Conservation (phyloP, 2,329 filamentous ascomycete genomes). For the Talaromyces sp. region DNA sequence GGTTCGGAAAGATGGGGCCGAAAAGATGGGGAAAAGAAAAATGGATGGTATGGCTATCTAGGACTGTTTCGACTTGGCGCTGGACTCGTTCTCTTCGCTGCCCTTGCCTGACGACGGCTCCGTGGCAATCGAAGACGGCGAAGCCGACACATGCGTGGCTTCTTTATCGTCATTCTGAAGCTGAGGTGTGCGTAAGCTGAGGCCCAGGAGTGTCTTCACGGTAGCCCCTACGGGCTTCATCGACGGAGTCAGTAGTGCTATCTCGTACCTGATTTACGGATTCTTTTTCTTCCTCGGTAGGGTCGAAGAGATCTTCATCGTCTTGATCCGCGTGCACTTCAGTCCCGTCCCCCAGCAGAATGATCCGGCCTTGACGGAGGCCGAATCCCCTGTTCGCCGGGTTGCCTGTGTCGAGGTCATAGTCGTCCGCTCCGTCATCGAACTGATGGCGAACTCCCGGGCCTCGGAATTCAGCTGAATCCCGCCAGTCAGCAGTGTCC, state of each 20-base stretch:
- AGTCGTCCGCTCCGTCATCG: slow-evolving; percentile 65
- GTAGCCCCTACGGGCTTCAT: slow-evolving; percentile 28
- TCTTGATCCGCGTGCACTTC: slow-evolving; percentile 85
- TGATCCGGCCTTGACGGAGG: slow-evolving; percentile 75
- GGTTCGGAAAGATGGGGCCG: slow-evolving; percentile 14
- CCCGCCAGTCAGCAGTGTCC: slow-evolving; percentile 33
- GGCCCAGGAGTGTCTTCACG: slow-evolving; percentile 51
- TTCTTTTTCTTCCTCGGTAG: slow-evolving; percentile 80
- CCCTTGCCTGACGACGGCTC: slow-evolving; percentile 21
- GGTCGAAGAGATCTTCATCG: slow-evolving; percentile 91
- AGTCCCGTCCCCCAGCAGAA: slow-evolving; percentile 90
- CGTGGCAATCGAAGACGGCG: slow-evolving; percentile 32
- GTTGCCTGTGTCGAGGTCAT: slow-evolving; percentile 46
- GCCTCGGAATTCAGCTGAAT: slow-evolving; percentile 74
- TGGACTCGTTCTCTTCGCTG: slow-evolving; percentile 14
- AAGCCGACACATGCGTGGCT: slow-evolving; percentile 28
- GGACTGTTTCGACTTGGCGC: slow-evolving; percentile 11
- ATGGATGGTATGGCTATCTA: slow-evolving; percentile 5
- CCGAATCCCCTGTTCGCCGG: slow-evolving; percentile 60
- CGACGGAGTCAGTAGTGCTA: slow-evolving; percentile 29
- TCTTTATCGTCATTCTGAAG: slow-evolving; percentile 16
- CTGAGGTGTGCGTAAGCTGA: slow-evolving; percentile 28
- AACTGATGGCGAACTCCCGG: slow-evolving; percentile 61
- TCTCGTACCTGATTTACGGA: slow-evolving; percentile 78
- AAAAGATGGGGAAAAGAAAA: not conserved